phyloP scores from a whole-genome alignment of 306 rosid species.

The Geum urbanum region DNA sequence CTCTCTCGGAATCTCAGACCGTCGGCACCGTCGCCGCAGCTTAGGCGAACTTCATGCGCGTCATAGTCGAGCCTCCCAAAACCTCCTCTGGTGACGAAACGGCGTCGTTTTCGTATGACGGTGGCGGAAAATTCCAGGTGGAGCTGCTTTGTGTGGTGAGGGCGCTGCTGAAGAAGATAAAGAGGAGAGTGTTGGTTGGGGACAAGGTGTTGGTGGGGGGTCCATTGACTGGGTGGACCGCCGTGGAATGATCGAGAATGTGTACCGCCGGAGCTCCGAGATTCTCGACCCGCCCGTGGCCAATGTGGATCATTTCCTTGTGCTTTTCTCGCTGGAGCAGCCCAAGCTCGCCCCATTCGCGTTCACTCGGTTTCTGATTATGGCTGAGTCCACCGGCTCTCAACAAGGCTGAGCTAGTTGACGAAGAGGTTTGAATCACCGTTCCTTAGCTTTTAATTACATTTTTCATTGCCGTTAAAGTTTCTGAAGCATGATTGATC shows the following conservation, averaged over 20 bases:
- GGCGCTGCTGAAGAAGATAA: constrained; percentile 84
- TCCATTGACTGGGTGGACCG: constrained; percentile 91
- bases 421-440: constrained; percentile 56
- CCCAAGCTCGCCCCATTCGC: constrained; percentile 70
- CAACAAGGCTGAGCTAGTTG: constrained; percentile 76
- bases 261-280: constrained; percentile 62
- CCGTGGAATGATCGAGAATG: constrained; percentile 82
- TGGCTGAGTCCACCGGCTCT: constrained; percentile 84
- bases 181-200: constrained; percentile 84
- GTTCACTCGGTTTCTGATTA: constrained; percentile 72
- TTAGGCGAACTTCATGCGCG: constrained; percentile 98
- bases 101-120: constrained; percentile 7
- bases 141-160: constrained; percentile 82
- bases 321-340: constrained; percentile 75
- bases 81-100: constrained; percentile 6
- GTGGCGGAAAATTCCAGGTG: constrained; percentile 27
- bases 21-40: constrained; percentile 91
- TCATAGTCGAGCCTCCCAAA: constrained; percentile 49
- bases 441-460: neutral
- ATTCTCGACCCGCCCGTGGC: constrained; percentile 93
- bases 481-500: neutral
- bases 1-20: constrained; percentile 62
- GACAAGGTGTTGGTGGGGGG: constrained; percentile 85
- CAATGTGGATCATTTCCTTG: constrained; percentile 76
- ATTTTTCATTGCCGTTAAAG: neutral